Evolutionary conservation across 208 protist genomes (phyloP).

Genomic region (Crithidia mellificae): DNA sequence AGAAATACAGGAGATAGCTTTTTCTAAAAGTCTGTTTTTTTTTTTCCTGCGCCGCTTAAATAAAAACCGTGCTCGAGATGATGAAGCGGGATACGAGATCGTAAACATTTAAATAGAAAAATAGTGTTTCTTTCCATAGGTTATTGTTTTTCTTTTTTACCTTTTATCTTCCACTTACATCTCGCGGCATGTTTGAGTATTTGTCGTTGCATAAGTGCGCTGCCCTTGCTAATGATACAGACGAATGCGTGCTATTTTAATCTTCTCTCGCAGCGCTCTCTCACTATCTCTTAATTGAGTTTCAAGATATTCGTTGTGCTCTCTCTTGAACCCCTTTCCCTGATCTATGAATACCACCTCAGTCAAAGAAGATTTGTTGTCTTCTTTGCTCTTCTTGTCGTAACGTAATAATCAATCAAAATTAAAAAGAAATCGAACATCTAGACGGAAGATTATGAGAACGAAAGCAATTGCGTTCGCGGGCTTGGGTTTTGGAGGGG

Average conservation of each 20-base stretch:
- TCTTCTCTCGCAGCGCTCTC: not conserved
- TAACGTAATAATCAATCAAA: not conserved
- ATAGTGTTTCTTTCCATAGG: not conserved
- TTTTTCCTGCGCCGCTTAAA: not conserved
- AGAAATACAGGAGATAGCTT: too few relatives aligned
- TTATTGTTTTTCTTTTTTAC: not conserved
- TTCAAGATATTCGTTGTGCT: too few relatives aligned
- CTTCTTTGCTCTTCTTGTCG: not conserved
- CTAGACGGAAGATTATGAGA: too few relatives aligned
- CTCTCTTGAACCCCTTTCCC: too few relatives aligned
- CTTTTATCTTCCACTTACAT: not conserved
- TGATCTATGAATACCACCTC: not conserved
- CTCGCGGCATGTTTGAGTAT: not conserved
- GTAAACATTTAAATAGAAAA: conserved; percentile 8
- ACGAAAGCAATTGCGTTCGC: too few relatives aligned
- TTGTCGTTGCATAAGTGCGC: not conserved
- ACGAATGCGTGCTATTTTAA: not conserved
- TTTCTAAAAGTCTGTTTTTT: too few relatives aligned
- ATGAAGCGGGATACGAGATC: not conserved
- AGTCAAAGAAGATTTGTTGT: conserved; percentile 1
- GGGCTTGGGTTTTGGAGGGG: too few relatives aligned
- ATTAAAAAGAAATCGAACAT: not conserved
- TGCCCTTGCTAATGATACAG: not conserved
- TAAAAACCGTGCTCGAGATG: not conserved
- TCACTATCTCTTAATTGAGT: too few relatives aligned